Percentiles rank a stretch among this genome's conserved stretches.
Conservation (phyloP, 371 early-diverging fungal species). For the Rhizopus arrhizus region DNA sequence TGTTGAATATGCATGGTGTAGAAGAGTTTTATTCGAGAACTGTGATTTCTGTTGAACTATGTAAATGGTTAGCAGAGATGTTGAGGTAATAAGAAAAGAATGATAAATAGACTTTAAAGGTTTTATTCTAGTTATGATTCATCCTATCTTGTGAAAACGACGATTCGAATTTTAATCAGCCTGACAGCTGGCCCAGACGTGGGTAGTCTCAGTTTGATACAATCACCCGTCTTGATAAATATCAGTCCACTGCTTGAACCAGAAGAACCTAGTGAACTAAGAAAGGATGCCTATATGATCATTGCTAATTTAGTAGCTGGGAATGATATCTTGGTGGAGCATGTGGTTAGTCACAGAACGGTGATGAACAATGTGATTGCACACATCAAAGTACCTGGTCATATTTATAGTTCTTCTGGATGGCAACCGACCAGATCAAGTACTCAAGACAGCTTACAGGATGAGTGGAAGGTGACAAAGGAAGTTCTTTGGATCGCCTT, state of each 20-base stretch:
- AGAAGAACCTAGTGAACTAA: slow-evolving; percentile 26
- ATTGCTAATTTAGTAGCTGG: slow-evolving; percentile 61
- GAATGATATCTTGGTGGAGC: slow-evolving; percentile 43
- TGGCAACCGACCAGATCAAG: slow-evolving; percentile 19
- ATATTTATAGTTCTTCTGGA: slow-evolving; percentile 11
- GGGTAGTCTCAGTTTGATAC: slow-evolving; percentile 40
- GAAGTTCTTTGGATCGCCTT: slow-evolving; percentile 60
- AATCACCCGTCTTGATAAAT: slow-evolving; percentile 33
- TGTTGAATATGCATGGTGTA: slow-evolving; percentile 61
- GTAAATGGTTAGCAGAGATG: slow-evolving; percentile 28
- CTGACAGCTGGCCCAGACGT: slow-evolving; percentile 59
- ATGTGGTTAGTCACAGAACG: slow-evolving; percentile 36
- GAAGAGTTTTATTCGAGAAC: slow-evolving; percentile 26
- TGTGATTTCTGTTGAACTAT: slow-evolving; percentile 25
- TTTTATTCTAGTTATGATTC: slow-evolving; percentile 12
- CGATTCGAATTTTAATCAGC: slow-evolving; percentile 52
- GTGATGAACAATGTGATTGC: slow-evolving; percentile 46
- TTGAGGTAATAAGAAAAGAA: slow-evolving; percentile 26
- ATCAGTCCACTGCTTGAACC: slow-evolving; percentile 28
- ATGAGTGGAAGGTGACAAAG: slow-evolving; percentile 60
- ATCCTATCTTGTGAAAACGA: slow-evolving; percentile 23
- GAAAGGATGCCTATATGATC: slow-evolving; percentile 56
- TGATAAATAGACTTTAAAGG: not conserved
- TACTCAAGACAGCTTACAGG: slow-evolving; percentile 18
- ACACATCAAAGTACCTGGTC: slow-evolving; percentile 40